These are phyloP conservation scores for Microcyclosporella mali DNA, from an alignment of 2,329 filamentous ascomycete species.

Conservation along the genomic window DNA sequence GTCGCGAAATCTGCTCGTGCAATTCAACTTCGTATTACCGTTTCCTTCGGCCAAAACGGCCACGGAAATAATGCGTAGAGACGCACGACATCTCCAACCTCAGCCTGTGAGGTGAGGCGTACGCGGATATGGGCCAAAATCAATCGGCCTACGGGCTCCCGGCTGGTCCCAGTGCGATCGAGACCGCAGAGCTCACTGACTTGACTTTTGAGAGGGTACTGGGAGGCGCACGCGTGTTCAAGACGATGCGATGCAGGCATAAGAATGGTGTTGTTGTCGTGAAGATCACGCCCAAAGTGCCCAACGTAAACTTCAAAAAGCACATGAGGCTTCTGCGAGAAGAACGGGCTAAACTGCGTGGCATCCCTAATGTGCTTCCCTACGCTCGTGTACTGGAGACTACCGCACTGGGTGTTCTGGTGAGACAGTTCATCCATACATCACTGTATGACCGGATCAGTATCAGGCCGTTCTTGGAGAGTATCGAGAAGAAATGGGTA, in stretches of 20 bases:
- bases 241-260: conserved; percentile 84
- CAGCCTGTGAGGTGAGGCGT: no score
- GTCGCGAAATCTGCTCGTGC: no score
- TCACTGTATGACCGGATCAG: conserved; percentile 96
- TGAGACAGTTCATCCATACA: conserved; percentile 92
- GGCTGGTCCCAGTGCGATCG: conserved; percentile 85
- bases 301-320: conserved; percentile 69
- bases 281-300: conserved; percentile 88
- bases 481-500: conserved; percentile 98
- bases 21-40: no score
- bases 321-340: conserved; percentile 78
- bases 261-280: conserved; percentile 87
- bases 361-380: conserved; percentile 82
- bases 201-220: conserved; percentile 87
- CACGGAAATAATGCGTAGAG: no score
- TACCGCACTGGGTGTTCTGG: conserved; percentile 81
- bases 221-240: conserved; percentile 90
- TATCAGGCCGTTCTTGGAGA: conserved; percentile 90
- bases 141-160: conserved; percentile 91
- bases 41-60: no score
- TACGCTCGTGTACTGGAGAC: conserved; percentile 92
- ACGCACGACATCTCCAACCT: no score
- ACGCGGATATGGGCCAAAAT: conserved; percentile 74
- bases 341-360: conserved; percentile 70
- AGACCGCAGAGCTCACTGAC: conserved; percentile 85